Percentiles rank a stretch among this genome's conserved stretches.
Conservation (phyloP, 2,329 filamentous ascomycete genomes). For the Chrysoporthe cubensis region DNA sequence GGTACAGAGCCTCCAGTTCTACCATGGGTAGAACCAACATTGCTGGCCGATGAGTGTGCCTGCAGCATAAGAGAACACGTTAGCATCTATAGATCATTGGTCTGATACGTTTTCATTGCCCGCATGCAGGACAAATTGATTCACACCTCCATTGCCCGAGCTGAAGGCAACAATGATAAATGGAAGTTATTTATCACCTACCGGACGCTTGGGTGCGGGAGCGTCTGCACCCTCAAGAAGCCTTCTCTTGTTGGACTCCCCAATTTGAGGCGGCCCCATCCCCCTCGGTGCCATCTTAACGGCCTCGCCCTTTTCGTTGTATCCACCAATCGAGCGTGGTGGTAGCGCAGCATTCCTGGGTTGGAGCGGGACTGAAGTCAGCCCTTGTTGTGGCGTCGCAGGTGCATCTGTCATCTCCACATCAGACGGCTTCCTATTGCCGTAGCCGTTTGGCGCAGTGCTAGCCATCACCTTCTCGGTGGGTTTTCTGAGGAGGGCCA, state of each 20-base stretch:
- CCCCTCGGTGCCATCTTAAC: constrained; percentile 28
- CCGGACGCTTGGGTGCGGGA: constrained; percentile 44
- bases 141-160: neutral
- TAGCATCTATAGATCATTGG: constrained; percentile 4
- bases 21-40: neutral
- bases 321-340: constrained; percentile 22
- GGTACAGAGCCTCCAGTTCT: neutral
- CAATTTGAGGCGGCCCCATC: constrained; percentile 20
- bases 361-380: neutral
- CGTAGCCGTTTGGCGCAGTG: constrained; percentile 26
- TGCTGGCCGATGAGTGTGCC: constrained; percentile 4
- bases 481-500: constrained; percentile 52
- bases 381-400: neutral
- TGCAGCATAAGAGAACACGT: neutral
- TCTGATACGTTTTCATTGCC: constrained; percentile 1
- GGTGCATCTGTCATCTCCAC: constrained; percentile 35
- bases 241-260: constrained; percentile 45
- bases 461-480: constrained; percentile 41
- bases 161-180: neutral
- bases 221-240: constrained; percentile 44
- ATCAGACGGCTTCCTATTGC: constrained; percentile 27
- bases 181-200: constrained; percentile 37
- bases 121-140: neutral
- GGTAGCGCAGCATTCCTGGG: neutral
- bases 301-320: constrained; percentile 38